Conservation (phyloP, 805 yeast genomes). For the Metschnikowia cerradonensis region DNA sequence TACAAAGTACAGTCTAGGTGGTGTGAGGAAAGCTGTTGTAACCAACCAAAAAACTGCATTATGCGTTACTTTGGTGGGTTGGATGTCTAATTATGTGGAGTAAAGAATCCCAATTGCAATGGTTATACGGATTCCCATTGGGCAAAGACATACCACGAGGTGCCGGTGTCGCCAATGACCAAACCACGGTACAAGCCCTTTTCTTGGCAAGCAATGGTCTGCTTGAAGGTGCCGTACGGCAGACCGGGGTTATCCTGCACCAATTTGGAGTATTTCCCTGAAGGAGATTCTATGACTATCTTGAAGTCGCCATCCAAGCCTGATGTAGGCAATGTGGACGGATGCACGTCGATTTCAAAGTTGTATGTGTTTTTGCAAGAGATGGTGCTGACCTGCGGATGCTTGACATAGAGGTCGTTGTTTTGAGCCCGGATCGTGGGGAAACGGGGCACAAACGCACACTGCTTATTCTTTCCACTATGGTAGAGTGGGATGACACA, state of each 20-base stretch:
- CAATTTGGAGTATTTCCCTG: slow-evolving; percentile 69
- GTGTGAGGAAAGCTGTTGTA: no score
- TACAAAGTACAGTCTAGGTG: no score
- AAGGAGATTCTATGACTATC: slow-evolving; percentile 76
- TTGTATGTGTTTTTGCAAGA: slow-evolving; percentile 54
- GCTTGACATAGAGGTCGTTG: slow-evolving; percentile 75
- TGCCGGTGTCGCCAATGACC: slow-evolving; percentile 70
- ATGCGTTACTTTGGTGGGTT: no score
- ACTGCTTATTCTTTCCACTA: slow-evolving; percentile 56
- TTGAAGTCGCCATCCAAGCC: slow-evolving; percentile 47
- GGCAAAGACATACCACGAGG: slow-evolving; percentile 83
- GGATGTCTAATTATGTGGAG: background rate
- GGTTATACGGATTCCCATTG: slow-evolving; percentile 61
- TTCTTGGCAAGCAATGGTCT: slow-evolving; percentile 61
- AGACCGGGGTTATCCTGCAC: slow-evolving; percentile 43
- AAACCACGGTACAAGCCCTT: slow-evolving; percentile 80
- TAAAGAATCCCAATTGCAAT: background rate
- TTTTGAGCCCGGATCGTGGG: slow-evolving; percentile 67
- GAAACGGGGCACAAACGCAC: slow-evolving; percentile 66
- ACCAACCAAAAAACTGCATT: no score
- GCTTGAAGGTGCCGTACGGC: slow-evolving; percentile 55
- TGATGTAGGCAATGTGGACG: slow-evolving; percentile 30
- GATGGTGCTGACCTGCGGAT: slow-evolving; percentile 75
- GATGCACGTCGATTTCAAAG: slow-evolving; percentile 62
- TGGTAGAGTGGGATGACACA: slow-evolving; percentile 74